These are phyloP conservation scores for Leishmania mexicana DNA, from an alignment of 208 protist species.

Conservation along the genomic window DNA sequence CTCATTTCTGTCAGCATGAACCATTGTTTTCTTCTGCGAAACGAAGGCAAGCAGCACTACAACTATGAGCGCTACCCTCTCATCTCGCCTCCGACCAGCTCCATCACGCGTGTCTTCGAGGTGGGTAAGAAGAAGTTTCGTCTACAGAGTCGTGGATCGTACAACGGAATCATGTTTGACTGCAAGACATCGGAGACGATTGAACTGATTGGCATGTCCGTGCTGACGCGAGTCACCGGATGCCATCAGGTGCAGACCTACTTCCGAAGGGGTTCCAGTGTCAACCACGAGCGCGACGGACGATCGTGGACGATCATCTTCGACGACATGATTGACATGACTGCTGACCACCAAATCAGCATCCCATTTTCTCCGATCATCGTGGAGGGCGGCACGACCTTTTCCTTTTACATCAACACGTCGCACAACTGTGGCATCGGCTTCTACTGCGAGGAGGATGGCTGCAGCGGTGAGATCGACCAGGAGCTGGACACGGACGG, in stretches of 20 bases:
- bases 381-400: constrained; percentile 65
- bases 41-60: constrained; percentile 61
- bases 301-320: constrained; percentile 77
- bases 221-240: constrained; percentile 71
- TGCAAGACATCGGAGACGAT: constrained; percentile 70
- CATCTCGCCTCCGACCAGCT: constrained; percentile 58
- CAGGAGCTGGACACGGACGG: constrained; percentile 83
- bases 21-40: constrained; percentile 75
- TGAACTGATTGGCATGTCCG: constrained; percentile 70
- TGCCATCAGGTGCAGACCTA: constrained; percentile 84
- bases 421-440: constrained; percentile 90
- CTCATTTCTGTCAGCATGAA: constrained; percentile 50
- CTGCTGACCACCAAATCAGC: constrained; percentile 56
- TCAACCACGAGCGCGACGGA: constrained; percentile 58
- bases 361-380: constrained; percentile 64
- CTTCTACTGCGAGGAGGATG: constrained; percentile 85
- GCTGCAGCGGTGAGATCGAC: constrained; percentile 72
- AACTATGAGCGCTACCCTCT: constrained; percentile 56
- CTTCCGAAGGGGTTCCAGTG: constrained; percentile 81
- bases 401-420: constrained; percentile 90
- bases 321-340: constrained; percentile 79
- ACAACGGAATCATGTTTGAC: constrained; percentile 94
- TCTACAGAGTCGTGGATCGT: constrained; percentile 67
- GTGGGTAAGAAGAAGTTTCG: constrained; percentile 83
- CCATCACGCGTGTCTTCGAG: constrained; percentile 75